Base-by-base conservation (phyloP, 2,329 filamentous ascomycete genomes). In the Aureobasidium sp. region DNA sequence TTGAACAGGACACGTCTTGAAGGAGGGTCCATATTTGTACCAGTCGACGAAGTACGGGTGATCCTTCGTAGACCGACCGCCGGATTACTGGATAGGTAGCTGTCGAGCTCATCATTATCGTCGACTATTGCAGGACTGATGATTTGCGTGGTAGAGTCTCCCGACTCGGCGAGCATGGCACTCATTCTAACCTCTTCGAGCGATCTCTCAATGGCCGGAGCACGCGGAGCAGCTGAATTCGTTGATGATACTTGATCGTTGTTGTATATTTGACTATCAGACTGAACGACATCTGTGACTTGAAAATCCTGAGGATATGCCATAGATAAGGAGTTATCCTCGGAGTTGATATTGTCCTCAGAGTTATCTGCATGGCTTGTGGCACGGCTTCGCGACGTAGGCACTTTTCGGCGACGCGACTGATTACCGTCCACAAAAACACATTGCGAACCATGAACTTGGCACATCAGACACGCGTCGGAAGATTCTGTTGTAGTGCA, bases 381-480 rank as follows among this genome's bases (percentile, higher is more conserved):
- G 25, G 21, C 34, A 41, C 36, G 49, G 8, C 36, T 13, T 11
- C 13, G 34, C 13, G 49, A 29, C 4, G 49, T 4, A 30, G 49
- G 49, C 49, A 53, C 49, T 16, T 53, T 53, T 16, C 49, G 49
- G 9, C 49, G 49, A 16, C 49, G 49, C 13, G 49, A 10, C 36
- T 53, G 49, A 2, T 53, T 36, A 14, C 7, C 10, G 14, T 53
- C 21, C 2, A 53, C 49, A 29, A 53, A 53, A 7, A 53, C 49
- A 62, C 75, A 76, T 55, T 69, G 70, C 9, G 75, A 63, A 9
- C 71, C 67, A 59, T 71, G 67, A 63, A 75, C 72, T 27, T 73
- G 69, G 67, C 75, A 77, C 27, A 73, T 73, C 1, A 75, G 66
- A 66, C 75, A 55, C 51, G 27, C 27, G 16, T 44, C 51, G 5